A percentile compares a stretch with the other conserved stretches of the same genome.
Conservation (phyloP, 1,284 basidiomycete species). For the Ganoderma multipileum region DNA sequence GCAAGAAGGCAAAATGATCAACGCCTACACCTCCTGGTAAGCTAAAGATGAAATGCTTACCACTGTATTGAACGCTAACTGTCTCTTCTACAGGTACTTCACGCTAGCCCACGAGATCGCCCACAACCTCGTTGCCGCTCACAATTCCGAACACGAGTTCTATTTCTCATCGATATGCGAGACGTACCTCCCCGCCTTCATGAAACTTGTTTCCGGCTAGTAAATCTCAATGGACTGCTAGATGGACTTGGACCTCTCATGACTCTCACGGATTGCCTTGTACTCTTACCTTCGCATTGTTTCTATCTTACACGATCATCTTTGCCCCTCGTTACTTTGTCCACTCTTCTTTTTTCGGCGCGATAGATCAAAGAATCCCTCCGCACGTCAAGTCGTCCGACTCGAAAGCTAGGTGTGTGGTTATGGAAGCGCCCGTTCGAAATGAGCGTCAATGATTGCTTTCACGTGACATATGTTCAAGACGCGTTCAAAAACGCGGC, state of each 20-base stretch:
- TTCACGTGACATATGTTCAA: constrained; percentile 31
- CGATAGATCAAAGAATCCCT: background rate
- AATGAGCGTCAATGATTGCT: constrained; percentile 5
- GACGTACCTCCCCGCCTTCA: constrained; percentile 29
- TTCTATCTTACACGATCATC: constrained; percentile 4
- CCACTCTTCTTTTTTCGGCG: background rate
- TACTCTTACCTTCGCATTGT: background rate
- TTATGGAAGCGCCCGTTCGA: background rate
- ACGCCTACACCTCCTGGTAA: constrained; percentile 84
- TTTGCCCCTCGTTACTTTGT: background rate
- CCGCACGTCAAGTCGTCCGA: background rate
- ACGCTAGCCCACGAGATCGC: constrained; percentile 92
- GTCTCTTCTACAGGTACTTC: constrained; percentile 73
- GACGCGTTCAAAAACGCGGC: constrained; percentile 36
- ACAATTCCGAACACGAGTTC: constrained; percentile 91
- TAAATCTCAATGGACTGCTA: constrained; percentile 17
- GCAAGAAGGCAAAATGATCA: constrained; percentile 57
- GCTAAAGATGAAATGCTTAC: constrained; percentile 22
- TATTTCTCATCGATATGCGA: constrained; percentile 94
- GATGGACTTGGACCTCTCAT: constrained; percentile 16
- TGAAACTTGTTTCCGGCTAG: constrained; percentile 23
- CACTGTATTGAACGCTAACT: background rate
- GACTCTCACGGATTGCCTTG: background rate
- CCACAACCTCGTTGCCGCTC: constrained; percentile 81
- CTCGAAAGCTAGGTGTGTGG: background rate